phyloP scores from a whole-genome alignment of 139 green algal genomes.

The Eudorina sp. region DNA sequence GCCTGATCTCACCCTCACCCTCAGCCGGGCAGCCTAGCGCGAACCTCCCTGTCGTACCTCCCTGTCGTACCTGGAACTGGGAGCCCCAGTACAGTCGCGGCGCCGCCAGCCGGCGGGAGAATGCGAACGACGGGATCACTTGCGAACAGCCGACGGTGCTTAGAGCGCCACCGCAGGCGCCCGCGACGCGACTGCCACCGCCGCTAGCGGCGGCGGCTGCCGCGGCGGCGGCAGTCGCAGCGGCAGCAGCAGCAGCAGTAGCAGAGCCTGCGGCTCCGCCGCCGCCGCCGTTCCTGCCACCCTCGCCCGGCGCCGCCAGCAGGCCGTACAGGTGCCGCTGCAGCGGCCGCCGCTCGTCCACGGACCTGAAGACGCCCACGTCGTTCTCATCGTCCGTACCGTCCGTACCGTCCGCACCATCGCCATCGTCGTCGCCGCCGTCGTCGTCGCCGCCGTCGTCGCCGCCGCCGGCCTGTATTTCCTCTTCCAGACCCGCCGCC shows the following conservation, averaged over 20 bases:
- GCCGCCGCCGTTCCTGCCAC: background rate
- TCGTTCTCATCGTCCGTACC: background rate
- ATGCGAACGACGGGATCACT: constrained; percentile 15
- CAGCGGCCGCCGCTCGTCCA: background rate
- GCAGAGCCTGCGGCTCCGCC: background rate
- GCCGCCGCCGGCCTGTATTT: background rate
- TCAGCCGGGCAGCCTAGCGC: background rate
- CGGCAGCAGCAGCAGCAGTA: background rate
- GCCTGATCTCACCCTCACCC: background rate
- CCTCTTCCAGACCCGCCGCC: background rate
- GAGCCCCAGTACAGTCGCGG: constrained; percentile 37
- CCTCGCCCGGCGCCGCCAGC: background rate
- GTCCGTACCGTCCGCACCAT: background rate
- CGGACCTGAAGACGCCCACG: background rate
- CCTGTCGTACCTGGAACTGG: constrained; percentile 9
- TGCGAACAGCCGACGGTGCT: constrained; percentile 33
- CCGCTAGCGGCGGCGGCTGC: background rate
- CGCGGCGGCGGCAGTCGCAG: background rate
- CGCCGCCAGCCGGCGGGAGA: background rate
- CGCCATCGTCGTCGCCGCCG: background rate
- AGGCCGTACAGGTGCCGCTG: constrained; percentile 15
- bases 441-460: too few relatives aligned
- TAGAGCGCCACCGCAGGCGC: background rate
- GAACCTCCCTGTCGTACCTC: background rate
- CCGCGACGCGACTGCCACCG: background rate